phyloP scores from a whole-genome alignment of 1,284 basidiomycete species.

The Apiotrichum sp. region DNA sequence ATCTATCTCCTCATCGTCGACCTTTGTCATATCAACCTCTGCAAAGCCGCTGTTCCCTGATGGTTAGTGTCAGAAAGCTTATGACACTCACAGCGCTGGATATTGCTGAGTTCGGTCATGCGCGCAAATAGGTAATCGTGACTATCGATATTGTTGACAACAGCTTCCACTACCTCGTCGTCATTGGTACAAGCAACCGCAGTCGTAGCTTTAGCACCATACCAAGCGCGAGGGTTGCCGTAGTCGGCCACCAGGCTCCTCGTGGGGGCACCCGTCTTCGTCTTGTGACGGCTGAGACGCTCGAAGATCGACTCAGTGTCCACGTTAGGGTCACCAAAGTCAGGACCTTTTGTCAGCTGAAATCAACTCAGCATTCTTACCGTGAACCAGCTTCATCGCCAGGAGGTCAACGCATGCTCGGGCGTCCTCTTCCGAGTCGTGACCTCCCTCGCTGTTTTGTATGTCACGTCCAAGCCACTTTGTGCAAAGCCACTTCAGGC shows the following conservation, averaged over 20 bases:
- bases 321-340: conserved; percentile 71
- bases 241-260: conserved; percentile 73
- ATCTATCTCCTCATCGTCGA: conserved; percentile 10
- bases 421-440: conserved; percentile 88
- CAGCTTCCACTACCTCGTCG: conserved; percentile 60
- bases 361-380: conserved; percentile 37
- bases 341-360: conserved; percentile 51
- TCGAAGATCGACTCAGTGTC: conserved; percentile 84
- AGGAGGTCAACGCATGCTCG: conserved; percentile 75
- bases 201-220: conserved; percentile 71
- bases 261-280: conserved; percentile 22
- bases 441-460: conserved; percentile 66
- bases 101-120: conserved; percentile 68
- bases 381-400: conserved; percentile 68
- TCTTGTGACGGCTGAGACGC: conserved; percentile 56
- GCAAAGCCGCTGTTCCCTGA: conserved; percentile 10
- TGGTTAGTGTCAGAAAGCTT: background rate
- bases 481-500: conserved; percentile 83
- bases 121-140: conserved; percentile 78
- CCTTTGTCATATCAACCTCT: background rate
- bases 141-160: conserved; percentile 57
- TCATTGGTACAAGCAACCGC: conserved; percentile 66
- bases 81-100: conserved; percentile 63
- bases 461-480: conserved; percentile 84
- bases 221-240: conserved; percentile 71